phyloP scores from a whole-genome alignment of 73 alveolate genomes.

The Uronychia setigera region DNA sequence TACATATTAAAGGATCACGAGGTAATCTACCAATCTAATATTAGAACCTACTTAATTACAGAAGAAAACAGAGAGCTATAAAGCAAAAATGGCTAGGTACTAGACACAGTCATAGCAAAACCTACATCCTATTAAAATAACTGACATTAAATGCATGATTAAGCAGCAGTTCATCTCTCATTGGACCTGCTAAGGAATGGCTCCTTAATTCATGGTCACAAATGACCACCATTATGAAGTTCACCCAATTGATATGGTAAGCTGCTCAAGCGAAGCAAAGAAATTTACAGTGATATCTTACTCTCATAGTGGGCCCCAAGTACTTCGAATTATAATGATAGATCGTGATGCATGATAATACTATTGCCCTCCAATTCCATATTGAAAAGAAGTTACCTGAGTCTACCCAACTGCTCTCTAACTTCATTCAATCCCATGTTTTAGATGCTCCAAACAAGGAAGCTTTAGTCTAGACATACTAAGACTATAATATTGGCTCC shows the following conservation, averaged over 20 bases:
- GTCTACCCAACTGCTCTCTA: slow-evolving; percentile 68
- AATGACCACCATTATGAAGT: slow-evolving; percentile 85
- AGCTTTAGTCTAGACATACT: too few relatives aligned
- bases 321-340: too few relatives aligned
- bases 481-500: too few relatives aligned
- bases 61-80: neutral
- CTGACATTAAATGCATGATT: slow-evolving; percentile 69
- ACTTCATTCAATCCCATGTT: slow-evolving; percentile 52
- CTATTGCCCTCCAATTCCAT: slow-evolving; percentile 81
- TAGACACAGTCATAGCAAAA: neutral
- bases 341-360: slow-evolving; percentile 81
- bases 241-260: slow-evolving; percentile 86
- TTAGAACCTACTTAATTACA: neutral
- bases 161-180: slow-evolving; percentile 74
- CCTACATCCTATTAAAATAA: neutral
- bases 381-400: slow-evolving; percentile 75
- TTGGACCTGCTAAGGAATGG: slow-evolving; percentile 65
- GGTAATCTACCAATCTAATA: neutral
- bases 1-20: slow-evolving; percentile 49
- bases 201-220: slow-evolving; percentile 78
- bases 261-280: slow-evolving; percentile 44
- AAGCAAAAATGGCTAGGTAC: neutral
- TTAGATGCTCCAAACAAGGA: neutral
- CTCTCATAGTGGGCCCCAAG: slow-evolving; percentile 85
- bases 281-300: slow-evolving; percentile 85